Evolutionary conservation across 441 rosid genomes (phyloP), one percentile per base, ranked within the genome.

Genomic region (Croton setiger): DNA sequence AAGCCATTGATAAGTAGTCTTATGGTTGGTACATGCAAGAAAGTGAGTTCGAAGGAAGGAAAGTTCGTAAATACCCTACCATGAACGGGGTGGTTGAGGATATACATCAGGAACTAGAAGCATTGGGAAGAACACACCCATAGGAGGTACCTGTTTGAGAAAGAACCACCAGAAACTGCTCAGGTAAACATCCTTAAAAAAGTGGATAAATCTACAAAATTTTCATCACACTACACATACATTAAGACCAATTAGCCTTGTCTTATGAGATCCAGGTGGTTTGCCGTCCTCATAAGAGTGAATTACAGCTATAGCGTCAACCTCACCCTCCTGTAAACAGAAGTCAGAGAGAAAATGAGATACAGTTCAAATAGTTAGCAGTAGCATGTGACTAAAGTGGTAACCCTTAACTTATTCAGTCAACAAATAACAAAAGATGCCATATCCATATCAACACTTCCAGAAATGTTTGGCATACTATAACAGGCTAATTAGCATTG

Each of bases 121-220:
- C 58, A 68, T 87, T 64, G 97, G 99, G 72, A 86, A 86, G 83
- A 96, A 88, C 81, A 96, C 76, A 79, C 98, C 98, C 96, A 93
- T 91, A 7, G 99, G 97, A 73, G 98, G 94, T 74, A 96, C 98
- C 98, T 93, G 69, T 66, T 58, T 21, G 65, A 68, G 60, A 68
- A 58, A 57, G 59, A 71, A 66, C 37, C 39, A 73, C 65, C 56
- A 67, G 59, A 51, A 55, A 35, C 5, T 66, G 37, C 39, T 54
- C 27, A 68, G 66, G 52, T 2, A 51, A 63, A 66, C 27, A 68
- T 65, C 61, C 63, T 53, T 75, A 36, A 39, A 56, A 45, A 70
- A 37, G 27, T 61, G 62, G 66, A 70, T 15, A 74, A 39, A 55
- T 15, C 12, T 41, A 23, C 60, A 49, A 54, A 20, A 44, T 70